Evolutionary conservation across 2,329 filamentous ascomycete species (phyloP), one percentile per base, ranked within the genome.

Genomic region (Aquanectria penicillioides): DNA sequence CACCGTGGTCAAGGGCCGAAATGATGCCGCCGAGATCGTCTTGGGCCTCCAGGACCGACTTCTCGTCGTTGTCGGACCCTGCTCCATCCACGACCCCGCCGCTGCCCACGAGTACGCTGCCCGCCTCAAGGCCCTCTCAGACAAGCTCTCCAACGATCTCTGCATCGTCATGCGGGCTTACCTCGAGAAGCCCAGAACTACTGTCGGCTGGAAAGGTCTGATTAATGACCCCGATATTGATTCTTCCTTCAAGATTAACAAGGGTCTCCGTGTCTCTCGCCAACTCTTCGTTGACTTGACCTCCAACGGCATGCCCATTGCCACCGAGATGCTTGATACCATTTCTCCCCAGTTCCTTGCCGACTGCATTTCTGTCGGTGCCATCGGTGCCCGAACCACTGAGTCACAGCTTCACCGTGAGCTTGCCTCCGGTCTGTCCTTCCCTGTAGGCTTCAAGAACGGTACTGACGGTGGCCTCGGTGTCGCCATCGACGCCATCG

Each of bases 401-500:
- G 95, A 99, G 81, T 95, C 91, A 54, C 95, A 99, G 81, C 84
- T 98, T 66, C 95, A 99, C 81, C 90, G 95, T 64, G 95, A 99
- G 81, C 87, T 99, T 63, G 95, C 95, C 5, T 96, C 92, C 23
- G 95, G 95, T 69, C 85, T 98, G 51, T 97, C 92, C 57, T 98
- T 97, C 89, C 95, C 95, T 18, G 94, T 99, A 67, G 95, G 95
- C 59, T 99, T 97, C 90, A 99, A 99, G 88, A 99, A 99, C 79
- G 95, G 95, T 62, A 99, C 95, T 20, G 95, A 99, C 72, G 95
- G 95, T 36, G 93, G 90, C 69, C 82, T 99, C 55, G 88, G 87
- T 23, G 94, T 98, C 17, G 94, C 94, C 17, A 96, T 98, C 70
- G 95, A 99, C 75, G 95, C 95, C 28, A 97, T 98, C 74, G 95